A percentile compares a stretch with the other conserved stretches of the same genome.
Conservation (phyloP, 1,284 basidiomycete species). For the Blastosporella zonata region DNA sequence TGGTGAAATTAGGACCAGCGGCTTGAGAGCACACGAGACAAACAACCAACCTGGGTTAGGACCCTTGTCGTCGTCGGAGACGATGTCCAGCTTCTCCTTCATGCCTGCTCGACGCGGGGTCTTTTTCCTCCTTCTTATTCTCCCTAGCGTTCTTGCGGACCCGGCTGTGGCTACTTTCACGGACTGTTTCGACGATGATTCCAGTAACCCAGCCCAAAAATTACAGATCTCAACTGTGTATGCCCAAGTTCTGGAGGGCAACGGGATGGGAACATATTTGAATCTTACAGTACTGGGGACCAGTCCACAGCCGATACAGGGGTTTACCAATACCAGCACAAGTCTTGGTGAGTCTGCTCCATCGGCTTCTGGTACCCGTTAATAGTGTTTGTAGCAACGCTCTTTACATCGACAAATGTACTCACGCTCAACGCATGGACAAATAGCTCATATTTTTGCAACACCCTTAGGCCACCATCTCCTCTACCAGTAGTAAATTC, state of each 20-base stretch:
- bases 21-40: not conserved
- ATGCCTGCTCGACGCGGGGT: constrained; percentile 14
- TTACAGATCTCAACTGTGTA: constrained; percentile 71
- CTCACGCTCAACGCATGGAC: constrained; percentile 74
- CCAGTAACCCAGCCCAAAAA: constrained; percentile 51
- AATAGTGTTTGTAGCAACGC: constrained; percentile 56
- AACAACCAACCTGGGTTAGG: constrained; percentile 10
- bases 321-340: constrained; percentile 55
- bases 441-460: constrained; percentile 74
- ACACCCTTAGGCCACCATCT: constrained; percentile 70
- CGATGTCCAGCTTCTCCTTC: constrained; percentile 24
- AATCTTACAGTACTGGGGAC: constrained; percentile 67
- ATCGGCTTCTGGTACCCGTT: constrained; percentile 16
- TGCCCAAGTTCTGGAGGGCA: constrained; percentile 62
- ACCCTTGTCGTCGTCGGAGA: constrained; percentile 20
- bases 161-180: constrained; percentile 50
- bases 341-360: constrained; percentile 54
- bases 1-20: not conserved
- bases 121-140: constrained; percentile 22
- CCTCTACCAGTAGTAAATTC: constrained; percentile 46
- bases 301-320: constrained; percentile 55
- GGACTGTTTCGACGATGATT: constrained; percentile 54
- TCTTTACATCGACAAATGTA: constrained; percentile 79
- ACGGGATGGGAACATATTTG: constrained; percentile 43
- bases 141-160: constrained; percentile 34